Evolutionary conservation across 2,329 filamentous ascomycete genomes (phyloP), one percentile per base, ranked within the genome.

Genomic region (Elsinoe fawcettii): DNA sequence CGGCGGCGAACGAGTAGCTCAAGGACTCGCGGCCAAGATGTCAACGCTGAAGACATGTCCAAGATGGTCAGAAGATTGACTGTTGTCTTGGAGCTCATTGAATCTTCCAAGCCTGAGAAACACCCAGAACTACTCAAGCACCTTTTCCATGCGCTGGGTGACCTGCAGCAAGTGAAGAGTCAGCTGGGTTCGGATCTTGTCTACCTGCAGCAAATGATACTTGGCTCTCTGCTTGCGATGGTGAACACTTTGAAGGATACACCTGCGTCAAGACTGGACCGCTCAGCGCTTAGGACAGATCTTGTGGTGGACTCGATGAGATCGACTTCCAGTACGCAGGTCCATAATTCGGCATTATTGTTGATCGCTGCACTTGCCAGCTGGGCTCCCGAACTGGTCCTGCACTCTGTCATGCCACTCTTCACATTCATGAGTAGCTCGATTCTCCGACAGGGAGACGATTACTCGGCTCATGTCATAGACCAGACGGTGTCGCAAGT

Each of bases 341-440:
- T 99, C 5, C 95, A 97, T 69, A 96, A 95, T 67, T 85, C 87
- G 5, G 91, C 93, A 3, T 78, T 99, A 12, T 81, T 97, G 7
- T 77, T 99, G 23, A 88, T 97, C 58, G 90, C 92, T 22, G 87
- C 85, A 58, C 78, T 99, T 39, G 92, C 93, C 20, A 86, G 86
- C 37, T 88, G 91, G 63, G 89, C 90, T 0, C 93, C 95, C 0
- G 91, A 96, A 69, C 76, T 95, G 49, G 89, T 99, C 2, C 79
- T 99, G 58, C 92, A 99, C 73, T 96, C 90, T 64, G 89, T 99
- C 56, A 99, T 99, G 93, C 93, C 93, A 11, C 92, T 99, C 55
- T 99, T 99, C 74, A 97, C 93, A 0, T 96, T 97, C 69, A 96
- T 97, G 86, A 90, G 92, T 41, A 87, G 86, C 43, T 96, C 89